Conservation (phyloP, 192 early-diverging fungal genomes). For the Backusella australiensis region DNA sequence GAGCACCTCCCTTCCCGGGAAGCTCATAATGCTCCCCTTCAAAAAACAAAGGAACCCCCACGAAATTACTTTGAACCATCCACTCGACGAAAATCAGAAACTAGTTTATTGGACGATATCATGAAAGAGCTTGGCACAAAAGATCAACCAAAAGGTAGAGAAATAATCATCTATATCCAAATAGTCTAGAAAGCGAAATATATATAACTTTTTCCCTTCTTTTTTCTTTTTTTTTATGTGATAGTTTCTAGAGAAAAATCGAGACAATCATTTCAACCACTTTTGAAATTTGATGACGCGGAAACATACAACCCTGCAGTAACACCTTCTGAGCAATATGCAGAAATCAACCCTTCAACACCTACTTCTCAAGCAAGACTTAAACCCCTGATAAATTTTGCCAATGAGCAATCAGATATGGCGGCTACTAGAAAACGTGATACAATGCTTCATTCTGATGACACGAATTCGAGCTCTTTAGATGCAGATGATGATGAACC, state of each 20-base stretch:
- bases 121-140: conserved; percentile 14
- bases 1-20: conserved; percentile 5
- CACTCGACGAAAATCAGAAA: background rate
- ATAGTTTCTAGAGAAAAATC: background rate
- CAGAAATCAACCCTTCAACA: background rate
- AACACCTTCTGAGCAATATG: conserved; percentile 8
- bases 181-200: background rate
- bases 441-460: background rate
- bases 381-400: conserved; percentile 8
- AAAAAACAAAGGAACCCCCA: background rate
- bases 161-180: background rate
- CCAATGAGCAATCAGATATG: background rate
- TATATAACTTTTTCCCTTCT: no score
- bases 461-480: conserved; percentile 1
- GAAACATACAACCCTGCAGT: conserved; percentile 9
- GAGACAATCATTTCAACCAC: background rate
- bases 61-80: background rate
- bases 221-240: background rate
- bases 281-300: background rate
- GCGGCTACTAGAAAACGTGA: background rate
- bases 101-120: conserved; percentile 21
- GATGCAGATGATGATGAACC: conserved; percentile 10
- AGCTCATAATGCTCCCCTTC: background rate
- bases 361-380: background rate
- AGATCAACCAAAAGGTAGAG: background rate